phyloP scores from a whole-genome alignment of 345 rosid genomes.

The Limnanthes douglasii region DNA sequence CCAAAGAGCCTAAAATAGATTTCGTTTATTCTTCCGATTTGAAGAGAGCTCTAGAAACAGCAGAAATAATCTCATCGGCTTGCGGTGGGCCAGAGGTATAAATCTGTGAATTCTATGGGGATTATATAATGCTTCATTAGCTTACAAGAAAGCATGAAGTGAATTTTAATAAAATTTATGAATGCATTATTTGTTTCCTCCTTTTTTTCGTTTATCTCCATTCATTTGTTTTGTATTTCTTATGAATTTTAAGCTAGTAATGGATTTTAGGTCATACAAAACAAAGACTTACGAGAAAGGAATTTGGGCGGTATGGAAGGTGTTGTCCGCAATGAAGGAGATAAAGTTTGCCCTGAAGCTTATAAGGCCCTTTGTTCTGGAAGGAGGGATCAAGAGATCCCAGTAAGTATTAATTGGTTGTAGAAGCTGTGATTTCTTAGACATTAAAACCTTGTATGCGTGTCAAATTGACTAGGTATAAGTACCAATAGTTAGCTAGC shows the following conservation, averaged over 20 bases:
- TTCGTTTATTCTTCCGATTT: constrained; percentile 71
- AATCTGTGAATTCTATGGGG: too few relatives aligned
- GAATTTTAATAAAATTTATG: too few relatives aligned
- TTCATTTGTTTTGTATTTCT: neutral
- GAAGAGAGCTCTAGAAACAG: constrained; percentile 74
- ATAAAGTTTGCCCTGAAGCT: constrained; percentile 28
- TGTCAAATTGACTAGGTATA: too few relatives aligned
- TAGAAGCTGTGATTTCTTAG: too few relatives aligned
- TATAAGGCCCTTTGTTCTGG: constrained; percentile 43
- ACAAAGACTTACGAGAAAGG: constrained; percentile 53
- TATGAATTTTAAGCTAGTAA: neutral
- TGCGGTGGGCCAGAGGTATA: constrained; percentile 52
- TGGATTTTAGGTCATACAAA: constrained; percentile 40
- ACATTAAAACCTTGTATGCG: too few relatives aligned
- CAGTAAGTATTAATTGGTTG: too few relatives aligned
- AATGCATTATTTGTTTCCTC: neutral
- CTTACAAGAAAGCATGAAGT: too few relatives aligned
- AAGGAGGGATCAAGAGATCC: constrained; percentile 48
- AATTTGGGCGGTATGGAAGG: constrained; percentile 88
- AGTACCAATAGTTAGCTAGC: too few relatives aligned
- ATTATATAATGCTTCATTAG: too few relatives aligned
- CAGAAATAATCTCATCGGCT: constrained; percentile 45
- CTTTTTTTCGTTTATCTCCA: constrained; percentile 3
- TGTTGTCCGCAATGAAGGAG: constrained; percentile 36
- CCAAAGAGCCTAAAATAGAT: constrained; percentile 43